These are phyloP conservation scores for Digitaria exilis DNA, from an alignment of 202 grass and related monocot species.

Conservation along the genomic window DNA sequence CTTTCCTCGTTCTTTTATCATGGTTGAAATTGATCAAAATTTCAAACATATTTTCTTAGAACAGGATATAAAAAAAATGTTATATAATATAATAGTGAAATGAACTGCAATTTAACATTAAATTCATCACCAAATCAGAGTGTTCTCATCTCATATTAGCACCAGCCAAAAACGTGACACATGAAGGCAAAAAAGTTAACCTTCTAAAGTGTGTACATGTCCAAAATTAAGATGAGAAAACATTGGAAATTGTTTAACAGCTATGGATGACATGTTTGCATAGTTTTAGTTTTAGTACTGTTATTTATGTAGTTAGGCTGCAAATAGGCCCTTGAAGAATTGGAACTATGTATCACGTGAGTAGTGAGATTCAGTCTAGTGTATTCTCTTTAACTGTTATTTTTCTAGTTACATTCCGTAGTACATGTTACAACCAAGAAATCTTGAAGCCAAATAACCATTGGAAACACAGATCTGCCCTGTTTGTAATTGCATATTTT, in stretches of 20 bases:
- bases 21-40: background rate
- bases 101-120: background rate
- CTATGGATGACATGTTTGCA: background rate
- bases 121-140: background rate
- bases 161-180: background rate
- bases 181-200: background rate
- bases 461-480: background rate
- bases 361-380: background rate
- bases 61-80: background rate
- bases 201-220: background rate
- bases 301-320: background rate
- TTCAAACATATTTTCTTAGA: background rate
- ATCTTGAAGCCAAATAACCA: background rate
- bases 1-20: background rate
- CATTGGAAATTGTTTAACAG: background rate
- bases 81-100: background rate
- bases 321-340: background rate
- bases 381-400: background rate
- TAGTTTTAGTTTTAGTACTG: background rate
- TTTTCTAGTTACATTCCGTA: background rate
- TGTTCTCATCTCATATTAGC: background rate
- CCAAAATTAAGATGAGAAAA: background rate
- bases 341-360: background rate
- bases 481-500: background rate
- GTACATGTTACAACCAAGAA: constrained; percentile 13